Conservation (phyloP, 2,329 filamentous ascomycete genomes). For the Bimuria novae-zelandiae region DNA sequence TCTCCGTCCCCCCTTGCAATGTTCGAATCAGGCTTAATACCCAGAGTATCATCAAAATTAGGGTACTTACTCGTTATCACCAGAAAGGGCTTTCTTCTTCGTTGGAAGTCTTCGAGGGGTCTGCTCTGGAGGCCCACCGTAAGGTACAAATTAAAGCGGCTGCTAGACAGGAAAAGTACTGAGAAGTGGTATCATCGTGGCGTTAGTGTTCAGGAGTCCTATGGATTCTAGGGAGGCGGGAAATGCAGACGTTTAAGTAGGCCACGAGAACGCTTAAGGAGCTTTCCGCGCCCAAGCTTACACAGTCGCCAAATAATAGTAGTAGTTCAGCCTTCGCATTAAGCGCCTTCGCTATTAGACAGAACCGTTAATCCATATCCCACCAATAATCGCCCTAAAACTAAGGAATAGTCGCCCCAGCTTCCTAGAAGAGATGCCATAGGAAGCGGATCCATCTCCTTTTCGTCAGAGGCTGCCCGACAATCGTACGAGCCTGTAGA, state of each 20-base stretch:
- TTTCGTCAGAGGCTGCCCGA: conserved; percentile 9
- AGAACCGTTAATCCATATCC: conserved; percentile 8
- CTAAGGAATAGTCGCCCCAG: conserved; percentile 9
- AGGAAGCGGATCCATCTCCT: conserved; percentile 7
- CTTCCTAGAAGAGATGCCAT: conserved; percentile 5
- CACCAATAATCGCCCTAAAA: conserved; percentile 12
- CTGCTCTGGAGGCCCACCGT: conserved; percentile 9
- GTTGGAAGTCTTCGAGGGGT: neutral
- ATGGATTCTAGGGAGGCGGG: conserved; percentile 6
- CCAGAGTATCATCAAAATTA: conserved; percentile 5
- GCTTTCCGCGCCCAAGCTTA: conserved; percentile 9
- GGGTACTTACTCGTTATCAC: conserved; percentile 2
- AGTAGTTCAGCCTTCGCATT: conserved; percentile 14
- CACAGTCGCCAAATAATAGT: conserved; percentile 3
- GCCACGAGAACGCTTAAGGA: conserved; percentile 1
- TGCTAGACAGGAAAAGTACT: conserved; percentile 6
- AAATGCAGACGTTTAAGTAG: conserved; percentile 17
- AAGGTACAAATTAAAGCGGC: conserved; percentile 11
- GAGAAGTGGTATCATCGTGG: conserved; percentile 10
- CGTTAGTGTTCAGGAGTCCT: conserved; percentile 5
- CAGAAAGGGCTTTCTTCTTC: neutral
- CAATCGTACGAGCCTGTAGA: conserved; percentile 1
- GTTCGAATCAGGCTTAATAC: conserved; percentile 7
- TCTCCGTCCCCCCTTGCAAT: neutral
- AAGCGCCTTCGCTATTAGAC: conserved; percentile 11